Evolutionary conservation across 202 grass and related monocot genomes (phyloP).

Genomic region (Digitaria exilis): DNA sequence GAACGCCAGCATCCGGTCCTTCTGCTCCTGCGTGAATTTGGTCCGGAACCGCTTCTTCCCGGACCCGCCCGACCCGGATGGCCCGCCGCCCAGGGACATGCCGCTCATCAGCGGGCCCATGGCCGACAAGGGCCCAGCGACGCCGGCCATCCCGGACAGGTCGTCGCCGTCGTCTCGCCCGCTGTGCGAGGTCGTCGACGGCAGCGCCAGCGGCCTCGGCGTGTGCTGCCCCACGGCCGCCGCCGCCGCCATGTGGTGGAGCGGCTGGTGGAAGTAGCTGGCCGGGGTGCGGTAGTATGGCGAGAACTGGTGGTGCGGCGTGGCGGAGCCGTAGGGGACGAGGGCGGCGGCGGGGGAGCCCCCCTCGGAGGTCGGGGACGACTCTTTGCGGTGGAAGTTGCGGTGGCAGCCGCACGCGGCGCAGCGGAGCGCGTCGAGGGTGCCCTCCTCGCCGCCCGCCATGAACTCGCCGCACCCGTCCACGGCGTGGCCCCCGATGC

Average conservation of each 20-base stretch:
- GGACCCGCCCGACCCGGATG: conserved; percentile 51
- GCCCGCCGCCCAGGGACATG: conserved; percentile 60
- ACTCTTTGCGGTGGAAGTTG: conserved; percentile 90
- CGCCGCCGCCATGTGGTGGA: conserved; percentile 24
- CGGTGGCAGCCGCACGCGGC: conserved; percentile 94
- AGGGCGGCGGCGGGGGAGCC: conserved; percentile 39
- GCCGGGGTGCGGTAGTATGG: conserved; percentile 87
- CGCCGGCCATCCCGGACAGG: conserved; percentile 58
- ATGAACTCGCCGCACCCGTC: conserved; percentile 96
- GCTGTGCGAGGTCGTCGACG: conserved; percentile 80
- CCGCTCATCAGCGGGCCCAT: conserved; percentile 44
- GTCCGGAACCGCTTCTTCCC: conserved; percentile 93
- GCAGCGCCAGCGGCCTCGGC: conserved; percentile 65
- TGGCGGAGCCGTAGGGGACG: conserved; percentile 33
- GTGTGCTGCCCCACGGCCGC: conserved; percentile 16
- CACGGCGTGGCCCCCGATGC: conserved; percentile 81
- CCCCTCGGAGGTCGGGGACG: neutral
- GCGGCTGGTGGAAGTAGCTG: conserved; percentile 70
- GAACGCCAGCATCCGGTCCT: conserved; percentile 88
- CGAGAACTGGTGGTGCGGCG: conserved; percentile 74
- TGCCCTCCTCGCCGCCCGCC: conserved; percentile 85
- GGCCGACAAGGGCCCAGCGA: conserved; percentile 59
- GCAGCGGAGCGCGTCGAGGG: conserved; percentile 88
- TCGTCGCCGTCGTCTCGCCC: conserved; percentile 71
- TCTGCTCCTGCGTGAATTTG: conserved; percentile 95